Percentiles rank a stretch among this genome's conserved stretches.
These are phyloP conservation scores for Mycena kentingensis DNA, from an alignment of 768 basidiomycete species.

Conservation along the genomic window DNA sequence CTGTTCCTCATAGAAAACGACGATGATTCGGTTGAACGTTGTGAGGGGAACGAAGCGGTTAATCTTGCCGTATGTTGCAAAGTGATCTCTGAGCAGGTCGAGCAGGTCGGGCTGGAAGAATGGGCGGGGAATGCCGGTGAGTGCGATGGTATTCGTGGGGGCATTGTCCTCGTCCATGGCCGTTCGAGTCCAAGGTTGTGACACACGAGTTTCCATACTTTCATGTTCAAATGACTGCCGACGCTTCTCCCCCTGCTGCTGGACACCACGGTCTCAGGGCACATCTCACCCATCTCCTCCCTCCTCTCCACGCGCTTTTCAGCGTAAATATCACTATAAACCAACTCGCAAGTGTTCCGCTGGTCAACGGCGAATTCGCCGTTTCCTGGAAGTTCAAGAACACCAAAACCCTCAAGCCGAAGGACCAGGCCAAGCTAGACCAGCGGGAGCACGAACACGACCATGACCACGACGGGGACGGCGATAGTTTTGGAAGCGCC, in stretches of 20 bases:
- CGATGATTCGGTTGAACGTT: not conserved
- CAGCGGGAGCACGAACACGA: slow-evolving; percentile 4
- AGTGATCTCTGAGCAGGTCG: not conserved
- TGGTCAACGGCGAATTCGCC: slow-evolving; percentile 72
- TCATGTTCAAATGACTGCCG: not conserved
- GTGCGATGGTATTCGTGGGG: not conserved
- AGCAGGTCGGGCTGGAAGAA: not conserved
- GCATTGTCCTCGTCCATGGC: no score
- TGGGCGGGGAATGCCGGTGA: not conserved
- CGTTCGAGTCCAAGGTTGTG: no score
- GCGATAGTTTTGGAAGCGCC: not conserved
- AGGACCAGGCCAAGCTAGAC: slow-evolving; percentile 24
- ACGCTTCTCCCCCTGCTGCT: not conserved
- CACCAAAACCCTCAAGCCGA: slow-evolving; percentile 34
- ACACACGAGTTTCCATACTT: no score
- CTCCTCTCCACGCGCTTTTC: slow-evolving; percentile 63
- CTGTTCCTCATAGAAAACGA: not conserved
- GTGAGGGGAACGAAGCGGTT: not conserved
- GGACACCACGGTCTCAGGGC: slow-evolving; percentile 46
- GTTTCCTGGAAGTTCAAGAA: slow-evolving; percentile 74
- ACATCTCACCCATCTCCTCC: slow-evolving; percentile 61
- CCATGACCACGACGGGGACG: not conserved
- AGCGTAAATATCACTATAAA: slow-evolving; percentile 61
- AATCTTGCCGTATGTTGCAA: not conserved
- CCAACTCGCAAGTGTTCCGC: slow-evolving; percentile 72